Conservation (phyloP, 306 rosid species). For the Pterocarpus macrocarpus region DNA sequence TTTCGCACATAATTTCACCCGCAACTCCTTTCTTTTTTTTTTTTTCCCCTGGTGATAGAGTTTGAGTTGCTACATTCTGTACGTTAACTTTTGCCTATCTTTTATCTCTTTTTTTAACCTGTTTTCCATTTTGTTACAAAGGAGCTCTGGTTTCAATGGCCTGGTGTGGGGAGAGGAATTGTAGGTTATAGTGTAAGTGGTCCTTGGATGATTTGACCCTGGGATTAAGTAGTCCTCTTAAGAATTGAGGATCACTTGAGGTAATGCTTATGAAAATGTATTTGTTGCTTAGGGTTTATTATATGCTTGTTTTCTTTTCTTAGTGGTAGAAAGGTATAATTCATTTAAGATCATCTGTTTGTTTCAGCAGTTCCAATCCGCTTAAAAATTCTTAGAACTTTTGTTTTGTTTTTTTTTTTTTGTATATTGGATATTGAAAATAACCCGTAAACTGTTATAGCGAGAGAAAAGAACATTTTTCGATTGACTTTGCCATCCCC, state of each 20-base stretch:
- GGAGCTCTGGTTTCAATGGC: too few relatives aligned
- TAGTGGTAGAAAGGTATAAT: background rate
- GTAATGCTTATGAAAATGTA: background rate
- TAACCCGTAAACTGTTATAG: background rate
- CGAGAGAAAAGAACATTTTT: background rate
- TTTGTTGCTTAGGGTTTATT: background rate
- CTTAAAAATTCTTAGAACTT: background rate
- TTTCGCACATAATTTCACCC: background rate
- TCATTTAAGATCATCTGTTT: background rate
- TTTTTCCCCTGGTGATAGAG: background rate
- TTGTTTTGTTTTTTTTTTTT: background rate
- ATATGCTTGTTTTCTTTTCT: background rate
- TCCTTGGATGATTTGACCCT: too few relatives aligned
- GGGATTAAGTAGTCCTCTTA: background rate
- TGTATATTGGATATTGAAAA: background rate
- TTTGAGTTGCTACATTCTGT: too few relatives aligned
- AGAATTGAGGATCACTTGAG: background rate
- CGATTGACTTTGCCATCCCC: background rate
- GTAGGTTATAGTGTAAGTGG: too few relatives aligned
- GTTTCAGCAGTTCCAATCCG: background rate
- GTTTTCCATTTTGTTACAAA: too few relatives aligned
- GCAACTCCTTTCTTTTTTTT: background rate
- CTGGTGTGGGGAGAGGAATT: too few relatives aligned
- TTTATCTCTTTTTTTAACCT: too few relatives aligned
- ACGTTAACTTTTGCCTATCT: too few relatives aligned